Evolutionary conservation across 129 eudicot genomes (phyloP).

Genomic region (Daucus carota): DNA sequence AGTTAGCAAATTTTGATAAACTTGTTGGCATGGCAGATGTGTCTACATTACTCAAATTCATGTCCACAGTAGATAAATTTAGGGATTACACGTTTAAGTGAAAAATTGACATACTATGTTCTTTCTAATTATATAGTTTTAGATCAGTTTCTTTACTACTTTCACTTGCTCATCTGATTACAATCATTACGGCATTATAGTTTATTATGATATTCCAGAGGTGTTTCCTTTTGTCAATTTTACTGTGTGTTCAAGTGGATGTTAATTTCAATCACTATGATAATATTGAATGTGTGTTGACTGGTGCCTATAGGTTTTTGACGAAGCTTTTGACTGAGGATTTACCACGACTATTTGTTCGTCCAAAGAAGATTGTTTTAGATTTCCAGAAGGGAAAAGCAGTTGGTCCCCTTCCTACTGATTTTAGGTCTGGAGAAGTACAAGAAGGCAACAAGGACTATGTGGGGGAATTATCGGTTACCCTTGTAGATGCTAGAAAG

Average conservation of each 20-base stretch:
- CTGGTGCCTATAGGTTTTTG: constrained; percentile 52
- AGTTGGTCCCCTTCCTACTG: constrained; percentile 65
- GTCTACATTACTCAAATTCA: neutral
- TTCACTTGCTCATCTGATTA: neutral
- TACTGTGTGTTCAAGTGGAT: neutral
- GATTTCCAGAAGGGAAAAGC: constrained; percentile 89
- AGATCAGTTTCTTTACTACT: neutral
- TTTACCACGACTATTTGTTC: constrained; percentile 86
- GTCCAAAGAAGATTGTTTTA: constrained; percentile 87
- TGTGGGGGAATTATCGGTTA: constrained; percentile 88
- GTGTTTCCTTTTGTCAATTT: neutral
- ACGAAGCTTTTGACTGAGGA: constrained; percentile 93
- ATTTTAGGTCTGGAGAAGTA: constrained; percentile 63
- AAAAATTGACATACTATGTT: neutral
- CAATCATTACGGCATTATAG: neutral
- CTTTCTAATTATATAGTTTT: neutral
- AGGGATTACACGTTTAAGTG: neutral
- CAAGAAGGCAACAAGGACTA: constrained; percentile 84
- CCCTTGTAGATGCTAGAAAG: constrained; percentile 95
- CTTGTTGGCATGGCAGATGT: neutral
- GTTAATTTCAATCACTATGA: neutral
- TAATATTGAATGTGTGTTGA: neutral
- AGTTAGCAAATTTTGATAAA: neutral
- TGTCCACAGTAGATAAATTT: neutral
- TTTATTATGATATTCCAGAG: neutral